phyloP scores from a whole-genome alignment of 441 rosid species.

The Populus hybrid region DNA sequence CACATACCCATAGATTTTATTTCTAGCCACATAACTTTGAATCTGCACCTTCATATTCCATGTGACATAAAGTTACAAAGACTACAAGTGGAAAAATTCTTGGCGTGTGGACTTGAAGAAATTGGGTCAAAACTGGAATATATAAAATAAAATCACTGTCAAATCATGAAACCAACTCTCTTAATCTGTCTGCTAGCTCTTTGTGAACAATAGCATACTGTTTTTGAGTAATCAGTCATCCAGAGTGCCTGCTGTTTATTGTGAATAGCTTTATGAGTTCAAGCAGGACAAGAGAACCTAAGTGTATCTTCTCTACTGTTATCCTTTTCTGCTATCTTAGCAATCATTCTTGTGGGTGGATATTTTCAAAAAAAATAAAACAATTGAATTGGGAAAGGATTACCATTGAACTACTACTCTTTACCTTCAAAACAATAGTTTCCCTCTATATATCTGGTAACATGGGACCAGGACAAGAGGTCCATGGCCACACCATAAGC shows the following conservation, averaged over 20 bases:
- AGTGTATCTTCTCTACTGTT: background rate
- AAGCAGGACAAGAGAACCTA: background rate
- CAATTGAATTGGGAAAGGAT: slow-evolving; percentile 6
- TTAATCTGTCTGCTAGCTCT: background rate
- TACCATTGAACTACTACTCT: background rate
- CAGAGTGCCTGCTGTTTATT: background rate
- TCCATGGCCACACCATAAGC: background rate
- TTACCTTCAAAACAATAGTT: slow-evolving; percentile 2
- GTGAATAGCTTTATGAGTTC: background rate
- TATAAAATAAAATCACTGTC: background rate
- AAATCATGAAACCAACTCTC: background rate
- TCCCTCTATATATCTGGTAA: background rate
- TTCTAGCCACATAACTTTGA: background rate
- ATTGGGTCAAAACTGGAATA: background rate
- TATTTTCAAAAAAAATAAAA: background rate
- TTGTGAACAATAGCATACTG: background rate
- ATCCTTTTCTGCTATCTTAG: background rate
- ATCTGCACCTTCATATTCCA: background rate
- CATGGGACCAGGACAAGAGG: slow-evolving; percentile 19
- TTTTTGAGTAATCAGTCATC: background rate
- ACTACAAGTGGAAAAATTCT: background rate
- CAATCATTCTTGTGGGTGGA: slow-evolving; percentile 8
- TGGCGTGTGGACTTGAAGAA: background rate
- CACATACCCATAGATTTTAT: background rate
- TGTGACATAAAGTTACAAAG: background rate